These are phyloP conservation scores for Agaricus blazei DNA, from an alignment of 768 basidiomycete genomes.

Conservation along the genomic window DNA sequence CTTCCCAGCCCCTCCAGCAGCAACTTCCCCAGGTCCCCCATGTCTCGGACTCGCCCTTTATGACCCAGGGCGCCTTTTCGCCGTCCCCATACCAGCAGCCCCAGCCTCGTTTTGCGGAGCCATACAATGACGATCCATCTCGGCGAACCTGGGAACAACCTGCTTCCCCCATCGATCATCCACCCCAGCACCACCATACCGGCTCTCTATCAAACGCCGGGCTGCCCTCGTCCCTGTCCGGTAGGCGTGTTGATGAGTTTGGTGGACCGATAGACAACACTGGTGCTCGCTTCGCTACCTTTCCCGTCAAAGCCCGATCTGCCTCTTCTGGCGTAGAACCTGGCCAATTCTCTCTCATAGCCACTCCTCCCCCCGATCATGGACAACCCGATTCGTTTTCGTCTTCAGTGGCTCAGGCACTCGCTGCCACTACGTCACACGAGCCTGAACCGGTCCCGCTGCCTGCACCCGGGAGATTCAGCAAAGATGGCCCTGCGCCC, in stretches of 20 bases:
- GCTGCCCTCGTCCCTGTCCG: conserved; percentile 8
- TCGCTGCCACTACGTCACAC: conserved; percentile 2
- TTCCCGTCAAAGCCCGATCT: conserved; percentile 45
- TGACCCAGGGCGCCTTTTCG: not conserved
- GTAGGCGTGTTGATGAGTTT: conserved; percentile 36
- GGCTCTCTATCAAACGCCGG: conserved; percentile 6
- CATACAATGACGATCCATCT: not conserved
- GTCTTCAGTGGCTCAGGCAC: conserved; percentile 30
- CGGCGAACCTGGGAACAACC: not conserved
- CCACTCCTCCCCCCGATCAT: not conserved
- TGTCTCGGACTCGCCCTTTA: conserved; percentile 1
- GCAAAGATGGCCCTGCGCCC: conserved; percentile 11
- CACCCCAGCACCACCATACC: conserved; percentile 5
- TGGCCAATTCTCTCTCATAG: conserved; percentile 4
- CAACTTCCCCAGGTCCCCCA: conserved; percentile 6
- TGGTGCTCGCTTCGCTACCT: conserved; percentile 61
- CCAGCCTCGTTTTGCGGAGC: not conserved
- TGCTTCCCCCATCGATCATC: conserved; percentile 11
- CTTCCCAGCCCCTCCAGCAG: conserved; percentile 12
- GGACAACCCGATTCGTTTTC: conserved; percentile 26
- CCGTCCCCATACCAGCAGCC: not conserved
- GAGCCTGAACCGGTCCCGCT: conserved; percentile 1
- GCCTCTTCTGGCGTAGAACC: conserved; percentile 4
- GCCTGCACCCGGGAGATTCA: conserved; percentile 10
- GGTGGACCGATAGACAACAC: conserved; percentile 22